Percentiles rank a stretch among this genome's conserved stretches.
phyloP scores from a whole-genome alignment of 1,284 basidiomycete species.

The Tetrapyrgos nigripes region DNA sequence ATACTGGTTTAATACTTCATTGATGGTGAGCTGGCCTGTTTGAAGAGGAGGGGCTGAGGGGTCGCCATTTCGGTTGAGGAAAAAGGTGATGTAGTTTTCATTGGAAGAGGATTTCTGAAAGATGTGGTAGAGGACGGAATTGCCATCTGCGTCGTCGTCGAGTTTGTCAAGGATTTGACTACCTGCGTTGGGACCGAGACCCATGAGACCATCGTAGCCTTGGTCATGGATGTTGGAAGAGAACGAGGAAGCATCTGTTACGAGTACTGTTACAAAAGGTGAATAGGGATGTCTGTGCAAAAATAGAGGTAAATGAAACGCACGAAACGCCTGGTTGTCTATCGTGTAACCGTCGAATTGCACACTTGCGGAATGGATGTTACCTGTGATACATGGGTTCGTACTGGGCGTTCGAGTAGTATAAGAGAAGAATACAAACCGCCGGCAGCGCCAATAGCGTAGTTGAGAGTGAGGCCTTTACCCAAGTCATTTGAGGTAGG shows the following conservation, averaged over 20 bases:
- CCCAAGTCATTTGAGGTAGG: constrained; percentile 62
- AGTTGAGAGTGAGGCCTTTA: constrained; percentile 55
- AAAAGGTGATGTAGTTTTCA: constrained; percentile 71
- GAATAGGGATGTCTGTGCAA: neutral
- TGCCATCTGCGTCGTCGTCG: constrained; percentile 48
- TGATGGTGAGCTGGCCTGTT: constrained; percentile 65
- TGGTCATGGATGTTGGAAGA: constrained; percentile 63
- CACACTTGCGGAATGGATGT: constrained; percentile 62
- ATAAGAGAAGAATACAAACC: constrained; percentile 47
- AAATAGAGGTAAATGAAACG: constrained; percentile 31
- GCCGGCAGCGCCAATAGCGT: constrained; percentile 70
- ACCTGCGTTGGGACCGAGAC: constrained; percentile 76
- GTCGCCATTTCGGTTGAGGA: constrained; percentile 67
- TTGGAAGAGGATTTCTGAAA: constrained; percentile 60
- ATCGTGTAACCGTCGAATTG: constrained; percentile 64
- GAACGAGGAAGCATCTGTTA: constrained; percentile 69
- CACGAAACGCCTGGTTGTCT: constrained; percentile 72
- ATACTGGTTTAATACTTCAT: constrained; percentile 62
- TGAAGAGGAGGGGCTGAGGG: constrained; percentile 43
- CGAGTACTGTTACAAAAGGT: constrained; percentile 56
- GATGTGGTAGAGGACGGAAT: constrained; percentile 64
- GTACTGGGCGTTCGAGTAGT: neutral
- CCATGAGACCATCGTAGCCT: constrained; percentile 72
- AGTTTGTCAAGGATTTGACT: constrained; percentile 68
- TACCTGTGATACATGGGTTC: constrained; percentile 48